Conservation (phyloP, 257 asterid genomes). For the Fraxinus americana region DNA sequence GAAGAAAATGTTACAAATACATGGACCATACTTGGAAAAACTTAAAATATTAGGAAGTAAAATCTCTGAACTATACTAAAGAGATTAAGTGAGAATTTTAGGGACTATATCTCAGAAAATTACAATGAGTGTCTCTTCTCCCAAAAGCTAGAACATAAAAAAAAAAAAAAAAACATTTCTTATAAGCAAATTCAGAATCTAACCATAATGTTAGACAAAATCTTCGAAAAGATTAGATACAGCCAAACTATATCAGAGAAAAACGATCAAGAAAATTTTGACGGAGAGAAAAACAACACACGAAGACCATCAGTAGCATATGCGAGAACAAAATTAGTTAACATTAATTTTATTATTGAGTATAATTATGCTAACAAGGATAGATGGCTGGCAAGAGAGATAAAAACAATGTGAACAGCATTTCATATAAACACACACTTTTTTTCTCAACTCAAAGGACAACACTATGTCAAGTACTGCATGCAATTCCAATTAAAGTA, state of each 20-base stretch:
- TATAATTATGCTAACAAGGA: constrained; percentile 2
- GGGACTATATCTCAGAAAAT: neutral
- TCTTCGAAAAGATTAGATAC: neutral
- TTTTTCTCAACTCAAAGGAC: constrained; percentile 10
- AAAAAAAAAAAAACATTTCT: neutral
- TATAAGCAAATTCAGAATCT: neutral
- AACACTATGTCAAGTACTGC: neutral
- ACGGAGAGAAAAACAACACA: neutral
- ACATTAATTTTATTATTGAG: constrained; percentile 7
- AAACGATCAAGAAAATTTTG: neutral
- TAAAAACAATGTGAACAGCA: neutral
- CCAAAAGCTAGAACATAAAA: neutral
- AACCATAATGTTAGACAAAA: neutral
- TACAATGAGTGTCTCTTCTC: neutral
- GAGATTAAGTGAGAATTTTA: neutral
- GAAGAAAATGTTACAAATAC: neutral
- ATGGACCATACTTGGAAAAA: neutral
- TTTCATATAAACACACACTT: constrained; percentile 5
- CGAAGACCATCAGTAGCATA: neutral
- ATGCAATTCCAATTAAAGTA: no score
- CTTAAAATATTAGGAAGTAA: neutral
- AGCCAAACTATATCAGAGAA: constrained; percentile 7
- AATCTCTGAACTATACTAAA: neutral
- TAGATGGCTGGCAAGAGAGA: neutral
- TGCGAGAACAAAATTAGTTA: neutral